A percentile compares a stretch with the other conserved stretches of the same genome.
Evolutionary conservation across 345 rosid genomes (phyloP).

Genomic region (Eucalyptus shirleyi): DNA sequence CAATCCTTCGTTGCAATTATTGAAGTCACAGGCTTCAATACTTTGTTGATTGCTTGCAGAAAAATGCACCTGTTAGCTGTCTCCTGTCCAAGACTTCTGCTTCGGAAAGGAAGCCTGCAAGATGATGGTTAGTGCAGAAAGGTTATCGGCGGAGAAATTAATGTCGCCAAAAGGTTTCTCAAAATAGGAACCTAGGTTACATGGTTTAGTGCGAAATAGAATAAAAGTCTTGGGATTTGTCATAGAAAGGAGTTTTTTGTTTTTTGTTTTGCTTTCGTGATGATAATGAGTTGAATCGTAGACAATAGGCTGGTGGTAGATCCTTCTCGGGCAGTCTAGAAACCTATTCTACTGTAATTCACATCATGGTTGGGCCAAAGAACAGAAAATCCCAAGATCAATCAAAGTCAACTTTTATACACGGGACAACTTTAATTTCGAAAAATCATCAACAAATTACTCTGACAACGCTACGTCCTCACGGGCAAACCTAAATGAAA

Average conservation of each 20-base stretch:
- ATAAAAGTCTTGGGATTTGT: background rate
- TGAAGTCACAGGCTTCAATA: background rate
- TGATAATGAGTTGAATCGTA: background rate
- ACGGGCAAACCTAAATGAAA: background rate
- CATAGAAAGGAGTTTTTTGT: no score
- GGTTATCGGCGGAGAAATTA: background rate
- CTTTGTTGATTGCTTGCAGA: background rate
- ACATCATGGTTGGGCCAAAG: no score
- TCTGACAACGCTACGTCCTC: background rate
- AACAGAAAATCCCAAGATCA: background rate
- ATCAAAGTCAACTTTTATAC: background rate
- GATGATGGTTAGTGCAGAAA: background rate
- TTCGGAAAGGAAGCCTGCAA: background rate
- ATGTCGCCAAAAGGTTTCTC: background rate
- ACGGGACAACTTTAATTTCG: background rate
- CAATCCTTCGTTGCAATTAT: background rate
- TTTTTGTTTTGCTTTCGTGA: background rate
- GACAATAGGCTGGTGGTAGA: background rate
- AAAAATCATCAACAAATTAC: background rate
- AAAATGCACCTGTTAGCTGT: background rate
- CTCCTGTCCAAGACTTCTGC: background rate
- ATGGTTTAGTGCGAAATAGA: background rate
- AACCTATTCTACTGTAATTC: background rate
- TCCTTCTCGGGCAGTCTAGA: background rate
- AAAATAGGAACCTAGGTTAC: background rate